A percentile compares a stretch with the other conserved stretches of the same genome.
phyloP scores from a whole-genome alignment of 2,329 filamentous ascomycete genomes.

The Nemania sp. region DNA sequence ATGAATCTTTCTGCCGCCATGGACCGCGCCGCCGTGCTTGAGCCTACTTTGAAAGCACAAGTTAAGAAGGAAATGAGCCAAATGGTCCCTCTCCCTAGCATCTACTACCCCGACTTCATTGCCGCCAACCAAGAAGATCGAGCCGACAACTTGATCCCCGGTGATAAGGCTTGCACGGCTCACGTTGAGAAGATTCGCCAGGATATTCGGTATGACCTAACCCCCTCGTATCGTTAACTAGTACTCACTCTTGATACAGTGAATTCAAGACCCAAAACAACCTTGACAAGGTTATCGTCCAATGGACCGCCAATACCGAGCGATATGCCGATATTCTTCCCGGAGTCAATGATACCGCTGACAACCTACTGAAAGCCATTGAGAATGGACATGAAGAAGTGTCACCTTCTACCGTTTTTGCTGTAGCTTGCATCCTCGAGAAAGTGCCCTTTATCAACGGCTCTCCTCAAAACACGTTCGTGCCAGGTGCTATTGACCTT shows the following conservation, averaged over 20 bases:
- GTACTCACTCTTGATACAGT: constrained; percentile 55
- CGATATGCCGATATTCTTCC: constrained; percentile 89
- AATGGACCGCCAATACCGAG: constrained; percentile 99
- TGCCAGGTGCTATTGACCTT: constrained; percentile 89
- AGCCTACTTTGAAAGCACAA: constrained; percentile 90
- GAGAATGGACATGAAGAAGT: constrained; percentile 88
- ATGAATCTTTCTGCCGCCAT: constrained; percentile 91
- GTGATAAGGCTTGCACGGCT: constrained; percentile 83
- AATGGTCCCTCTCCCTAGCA: constrained; percentile 89
- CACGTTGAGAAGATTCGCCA: constrained; percentile 94
- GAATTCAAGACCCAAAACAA: constrained; percentile 88
- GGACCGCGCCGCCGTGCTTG: constrained; percentile 94
- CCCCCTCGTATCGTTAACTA: background rate
- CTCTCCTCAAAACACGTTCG: constrained; percentile 98
- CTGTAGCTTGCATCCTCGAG: constrained; percentile 93
- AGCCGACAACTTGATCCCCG: constrained; percentile 89
- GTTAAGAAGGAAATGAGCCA: constrained; percentile 93
- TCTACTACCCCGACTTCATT: constrained; percentile 99
- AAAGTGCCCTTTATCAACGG: constrained; percentile 96
- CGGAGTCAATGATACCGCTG: constrained; percentile 95
- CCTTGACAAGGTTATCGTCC: constrained; percentile 95
- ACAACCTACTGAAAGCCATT: constrained; percentile 91
- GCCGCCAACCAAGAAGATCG: constrained; percentile 97
- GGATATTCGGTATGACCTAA: constrained; percentile 78
- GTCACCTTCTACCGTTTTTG: constrained; percentile 95